A percentile compares a stretch with the other conserved stretches of the same genome.
phyloP scores from a whole-genome alignment of 208 protist species.

The Leishmania gerbilli region DNA sequence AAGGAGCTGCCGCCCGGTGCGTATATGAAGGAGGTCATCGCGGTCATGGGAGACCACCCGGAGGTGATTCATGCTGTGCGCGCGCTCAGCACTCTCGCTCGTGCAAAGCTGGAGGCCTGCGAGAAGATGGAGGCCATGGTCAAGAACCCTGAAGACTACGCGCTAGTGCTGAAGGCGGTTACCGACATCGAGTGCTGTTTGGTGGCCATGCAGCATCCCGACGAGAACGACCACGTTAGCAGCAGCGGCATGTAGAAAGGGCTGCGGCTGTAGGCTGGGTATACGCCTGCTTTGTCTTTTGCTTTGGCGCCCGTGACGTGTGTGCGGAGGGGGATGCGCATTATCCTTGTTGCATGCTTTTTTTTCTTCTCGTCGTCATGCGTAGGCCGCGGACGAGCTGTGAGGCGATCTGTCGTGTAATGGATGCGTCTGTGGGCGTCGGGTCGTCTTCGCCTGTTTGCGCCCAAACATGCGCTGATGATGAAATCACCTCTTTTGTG shows the following conservation, averaged over 20 bases:
- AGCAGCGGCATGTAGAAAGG: not conserved
- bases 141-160: constrained; percentile 80
- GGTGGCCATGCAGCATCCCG: constrained; percentile 57
- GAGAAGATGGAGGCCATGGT: constrained; percentile 51
- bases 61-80: constrained; percentile 62
- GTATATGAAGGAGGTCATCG: constrained; percentile 87
- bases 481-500: not conserved
- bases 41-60: constrained; percentile 52
- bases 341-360: not conserved
- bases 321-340: not conserved
- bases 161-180: constrained; percentile 84
- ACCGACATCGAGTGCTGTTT: constrained; percentile 88
- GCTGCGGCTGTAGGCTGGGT: not conserved
- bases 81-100: constrained; percentile 37
- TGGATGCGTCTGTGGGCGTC: not conserved
- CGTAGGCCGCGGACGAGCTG: not conserved
- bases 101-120: constrained; percentile 60
- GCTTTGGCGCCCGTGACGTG: not conserved
- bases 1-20: constrained; percentile 66
- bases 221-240: constrained; percentile 25
- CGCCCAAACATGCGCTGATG: not conserved
- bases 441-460: not conserved
- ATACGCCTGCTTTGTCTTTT: not conserved
- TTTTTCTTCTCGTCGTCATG: not conserved
- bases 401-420: not conserved